Percentiles rank a stretch among this genome's conserved stretches.
Conservation (phyloP, 2,329 filamentous ascomycete species). For the Venturia nashicola region DNA sequence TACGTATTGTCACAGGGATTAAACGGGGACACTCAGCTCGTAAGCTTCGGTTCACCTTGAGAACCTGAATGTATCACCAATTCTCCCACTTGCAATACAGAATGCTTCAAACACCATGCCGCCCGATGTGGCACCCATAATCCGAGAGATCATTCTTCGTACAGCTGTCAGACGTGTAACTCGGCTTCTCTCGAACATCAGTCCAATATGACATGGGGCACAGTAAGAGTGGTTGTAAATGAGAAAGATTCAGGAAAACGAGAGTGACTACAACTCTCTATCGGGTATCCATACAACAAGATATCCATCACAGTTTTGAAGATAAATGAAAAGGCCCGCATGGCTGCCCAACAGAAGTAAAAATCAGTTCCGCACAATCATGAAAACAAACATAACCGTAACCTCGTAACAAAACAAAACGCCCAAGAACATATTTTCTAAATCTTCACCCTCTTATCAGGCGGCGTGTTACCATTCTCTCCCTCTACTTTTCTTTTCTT, state of each 20-base stretch:
- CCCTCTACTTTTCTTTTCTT: slow-evolving; percentile 27
- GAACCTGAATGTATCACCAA: not conserved
- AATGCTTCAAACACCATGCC: not conserved
- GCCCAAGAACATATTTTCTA: slow-evolving; percentile 11
- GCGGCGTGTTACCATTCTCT: slow-evolving; percentile 16
- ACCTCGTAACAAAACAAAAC: not conserved
- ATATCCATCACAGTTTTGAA: not conserved
- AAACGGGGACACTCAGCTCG: not conserved
- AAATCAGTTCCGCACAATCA: not conserved
- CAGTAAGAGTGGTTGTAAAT: not conserved
- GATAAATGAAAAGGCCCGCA: not conserved
- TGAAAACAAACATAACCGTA: not conserved
- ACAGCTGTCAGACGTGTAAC: not conserved
- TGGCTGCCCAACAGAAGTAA: not conserved
- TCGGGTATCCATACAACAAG: not conserved
- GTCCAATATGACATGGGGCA: not conserved
- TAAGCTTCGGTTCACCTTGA: not conserved
- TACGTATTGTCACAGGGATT: too few species aligned
- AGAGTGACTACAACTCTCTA: not conserved
- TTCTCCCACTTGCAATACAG: not conserved
- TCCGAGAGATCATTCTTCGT: not conserved
- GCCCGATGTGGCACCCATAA: not conserved
- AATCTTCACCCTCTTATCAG: slow-evolving; percentile 24
- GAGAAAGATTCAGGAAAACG: not conserved
- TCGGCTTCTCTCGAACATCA: not conserved